Evolutionary conservation across 768 basidiomycete genomes (phyloP), one percentile per base, ranked within the genome.

Genomic region (Russula griseocarnosa): DNA sequence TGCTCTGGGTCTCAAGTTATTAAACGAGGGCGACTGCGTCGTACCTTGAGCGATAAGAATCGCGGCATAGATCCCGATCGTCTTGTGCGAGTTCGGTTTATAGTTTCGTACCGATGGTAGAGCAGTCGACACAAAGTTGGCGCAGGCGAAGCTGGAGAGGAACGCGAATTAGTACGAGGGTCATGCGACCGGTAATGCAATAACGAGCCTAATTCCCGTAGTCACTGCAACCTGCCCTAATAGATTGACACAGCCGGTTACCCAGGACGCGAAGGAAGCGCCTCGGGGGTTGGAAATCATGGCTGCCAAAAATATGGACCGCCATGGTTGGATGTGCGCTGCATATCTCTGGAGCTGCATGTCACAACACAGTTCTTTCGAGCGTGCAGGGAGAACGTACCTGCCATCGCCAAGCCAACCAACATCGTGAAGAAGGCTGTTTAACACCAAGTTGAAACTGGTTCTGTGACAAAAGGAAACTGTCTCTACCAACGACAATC

Each of bases 281-380:
- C 80, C 73, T 67, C 81, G 67, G 1, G 81, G 82, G 58, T 76
- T 76, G 1, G 86, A 83, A 1, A 90, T 74, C 82, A 89, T 87
- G 1, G 88, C 87, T n/a, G 87, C 84, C 88, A 90, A 73, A 85
- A 89, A 69, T 90, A 89, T 0, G 89, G 88, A 0, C 88, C 88
- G 7, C 88, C 86, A 55, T 85, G 2, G 86, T 87, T 5, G 85
- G 86, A 75, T 85, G 86, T 2, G 86, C 85, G 66, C 85, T 87
- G 64, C 76, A 78, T 36, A 78, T 73, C 72, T 81, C 79, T 69
- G 44, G 20, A 20, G 34, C 28, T 56, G 20, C 2, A 28, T 11
- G 34, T 65, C 50, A 69, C 8, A 56, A 34, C 28, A 44, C 34
- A 9, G 28, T 18, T 10, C 11, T 1, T 58, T 44, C 1, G 14